phyloP scores from a whole-genome alignment of 768 basidiomycete species.

The Inosperma sp. region DNA sequence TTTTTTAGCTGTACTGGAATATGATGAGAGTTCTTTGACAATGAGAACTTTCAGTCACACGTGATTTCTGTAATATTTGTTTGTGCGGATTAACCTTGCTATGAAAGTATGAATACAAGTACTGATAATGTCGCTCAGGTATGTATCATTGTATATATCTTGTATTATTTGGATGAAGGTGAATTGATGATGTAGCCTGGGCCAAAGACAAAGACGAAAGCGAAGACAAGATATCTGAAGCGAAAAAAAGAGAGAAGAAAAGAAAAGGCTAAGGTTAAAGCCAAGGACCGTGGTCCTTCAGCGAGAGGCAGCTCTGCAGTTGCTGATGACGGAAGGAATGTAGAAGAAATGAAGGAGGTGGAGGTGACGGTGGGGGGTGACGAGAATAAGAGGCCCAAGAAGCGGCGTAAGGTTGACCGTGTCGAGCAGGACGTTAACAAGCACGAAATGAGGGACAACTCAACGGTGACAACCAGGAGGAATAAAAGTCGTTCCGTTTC shows the following conservation, averaged over 20 bases:
- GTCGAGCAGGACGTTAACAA: no score
- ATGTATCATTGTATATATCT: no score
- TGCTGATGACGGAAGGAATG: neutral
- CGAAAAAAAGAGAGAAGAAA: constrained; percentile 2
- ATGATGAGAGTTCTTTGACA: no score
- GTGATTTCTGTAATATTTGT: no score
- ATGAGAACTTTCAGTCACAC: no score
- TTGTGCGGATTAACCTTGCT: no score
- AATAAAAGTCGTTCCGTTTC: neutral
- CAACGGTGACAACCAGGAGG: neutral
- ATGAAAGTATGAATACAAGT: no score
- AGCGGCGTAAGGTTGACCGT: neutral
- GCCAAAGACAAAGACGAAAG: constrained; percentile 5
- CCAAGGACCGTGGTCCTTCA: neutral
- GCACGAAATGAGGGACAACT: no score
- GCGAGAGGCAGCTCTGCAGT: neutral
- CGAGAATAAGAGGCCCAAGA: constrained; percentile 1
- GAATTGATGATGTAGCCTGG: neutral
- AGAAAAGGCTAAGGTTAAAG: neutral
- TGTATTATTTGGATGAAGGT: no score
- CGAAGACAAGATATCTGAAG: constrained; percentile 5
- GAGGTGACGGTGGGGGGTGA: no score
- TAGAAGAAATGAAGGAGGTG: neutral
- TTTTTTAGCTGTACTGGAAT: no score
- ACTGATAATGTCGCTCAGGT: no score